Evolutionary conservation across 2,329 filamentous ascomycete species (phyloP).

Genomic region (Fusarium oligoseptatum): DNA sequence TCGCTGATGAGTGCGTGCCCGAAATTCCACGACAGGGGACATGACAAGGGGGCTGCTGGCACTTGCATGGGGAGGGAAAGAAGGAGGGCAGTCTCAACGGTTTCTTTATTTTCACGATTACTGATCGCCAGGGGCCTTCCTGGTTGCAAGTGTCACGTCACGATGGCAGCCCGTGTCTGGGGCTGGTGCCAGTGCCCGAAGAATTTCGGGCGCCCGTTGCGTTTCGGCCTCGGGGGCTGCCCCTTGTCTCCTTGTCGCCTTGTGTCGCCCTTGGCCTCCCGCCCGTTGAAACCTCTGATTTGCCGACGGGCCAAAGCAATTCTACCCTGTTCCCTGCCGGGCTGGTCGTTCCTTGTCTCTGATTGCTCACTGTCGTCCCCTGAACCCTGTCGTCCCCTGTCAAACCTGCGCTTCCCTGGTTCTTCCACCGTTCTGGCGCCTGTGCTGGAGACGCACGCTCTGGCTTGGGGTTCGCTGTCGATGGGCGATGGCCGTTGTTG

Average conservation of each 20-base stretch:
- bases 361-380: slow-evolving; percentile 3
- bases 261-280: background rate
- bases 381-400: slow-evolving; percentile 20
- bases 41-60: slow-evolving; percentile 5
- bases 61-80: slow-evolving; percentile 3
- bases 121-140: slow-evolving; percentile 41
- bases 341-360: slow-evolving; percentile 33
- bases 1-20: background rate
- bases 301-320: slow-evolving; percentile 10
- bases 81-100: slow-evolving; percentile 29
- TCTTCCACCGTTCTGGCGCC: slow-evolving; percentile 40
- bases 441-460: slow-evolving; percentile 27
- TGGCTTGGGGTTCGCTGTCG: slow-evolving; percentile 5
- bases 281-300: slow-evolving; percentile 23
- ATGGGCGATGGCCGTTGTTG: slow-evolving; percentile 32
- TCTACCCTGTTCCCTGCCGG: slow-evolving; percentile 21
- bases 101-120: slow-evolving; percentile 38
- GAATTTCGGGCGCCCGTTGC: slow-evolving; percentile 45
- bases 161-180: slow-evolving; percentile 12
- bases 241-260: background rate
- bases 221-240: slow-evolving; percentile 29
- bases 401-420: slow-evolving; percentile 38
- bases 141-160: slow-evolving; percentile 30
- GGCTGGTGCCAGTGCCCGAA: slow-evolving; percentile 40
- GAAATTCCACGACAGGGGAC: slow-evolving; percentile 12